Evolutionary conservation across 1,284 basidiomycete genomes (phyloP), one percentile per base, ranked within the genome.

Genomic region (Heterobasidion irregulare): DNA sequence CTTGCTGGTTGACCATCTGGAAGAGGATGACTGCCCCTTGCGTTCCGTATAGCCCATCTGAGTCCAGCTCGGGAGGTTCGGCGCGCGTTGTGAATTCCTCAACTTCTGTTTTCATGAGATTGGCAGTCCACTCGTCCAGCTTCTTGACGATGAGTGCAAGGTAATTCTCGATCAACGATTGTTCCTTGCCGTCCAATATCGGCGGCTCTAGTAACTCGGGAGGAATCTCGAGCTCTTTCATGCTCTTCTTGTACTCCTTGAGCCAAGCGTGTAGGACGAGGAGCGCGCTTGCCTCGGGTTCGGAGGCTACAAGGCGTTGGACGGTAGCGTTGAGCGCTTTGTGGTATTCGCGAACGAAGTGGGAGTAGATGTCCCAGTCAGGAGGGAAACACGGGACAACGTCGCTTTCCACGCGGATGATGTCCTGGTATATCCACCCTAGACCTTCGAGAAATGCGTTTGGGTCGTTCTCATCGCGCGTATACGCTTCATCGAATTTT

Each of bases 1-100:
- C 80, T 69, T 98, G 95, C 70, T 98, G 95, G 68, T 98, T 98
- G 64, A 99, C 89, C 88, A 97, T 96, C 72, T 97, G 91, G 79
- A 98, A 99, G 62, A 99, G 79, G 65, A 98, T 97, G 57, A 95
- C 83, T 13, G 94, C 89, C 33, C 94, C 94, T 66, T 98, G 91
- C 64, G 89, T 89, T 13, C 92, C 91, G 67, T 98, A 98, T 61
- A 91, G 76, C 7, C 93, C 93, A 59, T 98, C 94, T 47, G 82
- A 81, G 63, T 94, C 91, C 51, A 90, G 73, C 66, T 98, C 95
- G 1, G 95, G 97, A 26, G 92, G 90, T 61, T 89, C 84, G 52
- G 85, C 80, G 32, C 97, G 83, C 53, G 83, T 79, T 8, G 82
- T 83, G 72, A 99, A 99, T 57, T 93, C 90, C 32, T 82, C 78